These are phyloP conservation scores for Trypanosoma rangeli DNA, from an alignment of 208 protist genomes.

Conservation along the genomic window DNA sequence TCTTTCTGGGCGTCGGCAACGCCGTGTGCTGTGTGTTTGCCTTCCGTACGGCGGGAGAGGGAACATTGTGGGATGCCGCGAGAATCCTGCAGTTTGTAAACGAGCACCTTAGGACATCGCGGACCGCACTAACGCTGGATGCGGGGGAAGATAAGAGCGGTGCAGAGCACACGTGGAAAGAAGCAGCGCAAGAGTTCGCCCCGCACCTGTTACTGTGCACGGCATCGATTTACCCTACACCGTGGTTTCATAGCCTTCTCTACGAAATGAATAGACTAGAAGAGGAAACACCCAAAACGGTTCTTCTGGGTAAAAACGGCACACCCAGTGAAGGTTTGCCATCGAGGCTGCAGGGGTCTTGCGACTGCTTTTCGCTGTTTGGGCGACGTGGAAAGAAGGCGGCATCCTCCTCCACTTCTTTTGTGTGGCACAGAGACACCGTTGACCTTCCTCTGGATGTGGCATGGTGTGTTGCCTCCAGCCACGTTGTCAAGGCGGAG, in stretches of 20 bases:
- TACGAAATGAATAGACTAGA: slow-evolving; percentile 25
- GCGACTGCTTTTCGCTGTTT: slow-evolving; percentile 17
- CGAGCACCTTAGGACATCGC: slow-evolving; percentile 11
- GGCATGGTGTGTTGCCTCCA: slow-evolving; percentile 30
- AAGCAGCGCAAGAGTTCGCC: slow-evolving; percentile 1
- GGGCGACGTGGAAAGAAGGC: not conserved
- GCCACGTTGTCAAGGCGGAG: slow-evolving; percentile 32
- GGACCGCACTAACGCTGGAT: not conserved
- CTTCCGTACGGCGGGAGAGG: slow-evolving; percentile 25
- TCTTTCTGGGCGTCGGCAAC: slow-evolving; percentile 51
- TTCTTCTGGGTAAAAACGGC: not conserved
- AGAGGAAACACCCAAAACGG: slow-evolving; percentile 6
- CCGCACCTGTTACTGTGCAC: slow-evolving; percentile 23
- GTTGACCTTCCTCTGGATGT: slow-evolving; percentile 24
- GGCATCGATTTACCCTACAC: slow-evolving; percentile 14
- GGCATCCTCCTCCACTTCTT: not conserved
- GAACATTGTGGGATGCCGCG: slow-evolving; percentile 4
- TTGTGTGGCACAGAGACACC: slow-evolving; percentile 26
- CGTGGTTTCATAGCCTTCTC: slow-evolving; percentile 23
- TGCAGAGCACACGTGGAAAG: not conserved
- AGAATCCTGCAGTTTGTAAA: slow-evolving; percentile 17
- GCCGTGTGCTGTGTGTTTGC: slow-evolving; percentile 43
- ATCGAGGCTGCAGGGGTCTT: not conserved
- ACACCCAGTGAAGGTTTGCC: not conserved
- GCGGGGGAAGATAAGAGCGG: not conserved